Base-by-base conservation (phyloP, 2,329 filamentous ascomycete genomes). In the Fusarium papillatum region DNA sequence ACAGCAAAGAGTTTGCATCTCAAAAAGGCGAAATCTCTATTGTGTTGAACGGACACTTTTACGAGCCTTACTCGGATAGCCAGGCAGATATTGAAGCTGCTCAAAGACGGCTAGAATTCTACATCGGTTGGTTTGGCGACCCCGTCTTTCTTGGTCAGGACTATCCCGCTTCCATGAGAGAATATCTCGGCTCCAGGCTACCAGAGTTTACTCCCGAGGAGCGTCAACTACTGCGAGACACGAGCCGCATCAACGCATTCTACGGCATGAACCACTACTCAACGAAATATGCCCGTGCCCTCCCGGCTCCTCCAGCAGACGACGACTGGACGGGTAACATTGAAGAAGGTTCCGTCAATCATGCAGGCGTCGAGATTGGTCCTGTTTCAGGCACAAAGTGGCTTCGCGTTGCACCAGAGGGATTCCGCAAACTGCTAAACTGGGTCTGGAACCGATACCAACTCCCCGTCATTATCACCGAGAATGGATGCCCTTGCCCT, bases 191-290 rank as follows among this genome's bases (percentile, higher is more conserved):
- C 17, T 43, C 59, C 0, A 43, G 59, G 8, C 17, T 61, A 6
- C 59, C 59, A 2, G 22, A 61, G 59, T 61, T 61, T 10, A 43
- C 59, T 1, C 7, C 38, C 17, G 24, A 61, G 8, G 59, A 61
- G 2, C 24, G 36, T 5, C 36, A 61, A 3, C 38, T 61, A 2
- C 24, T 61, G 1, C 38, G 17, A 3, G 19, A 62, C 48, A 24
- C 75, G 4, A 72, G 76, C 11, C 39, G 39, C 1, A 26, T 69
- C 11, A 78, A 80, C 36, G 64, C 71, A 8, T 84, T 84, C 57
- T 84, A 83, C 34, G 82, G 82, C 31, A 83, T 84, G 81, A 83
- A 84, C 64, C 80, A 81, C 46, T 84, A 84, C 74, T 81, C 82
- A 0, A 79, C 81, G 0, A 80, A 82, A 59, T 84, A 79, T 53